phyloP scores from a whole-genome alignment of 371 early-diverging fungal species.

The Mucor lusitanicus region DNA sequence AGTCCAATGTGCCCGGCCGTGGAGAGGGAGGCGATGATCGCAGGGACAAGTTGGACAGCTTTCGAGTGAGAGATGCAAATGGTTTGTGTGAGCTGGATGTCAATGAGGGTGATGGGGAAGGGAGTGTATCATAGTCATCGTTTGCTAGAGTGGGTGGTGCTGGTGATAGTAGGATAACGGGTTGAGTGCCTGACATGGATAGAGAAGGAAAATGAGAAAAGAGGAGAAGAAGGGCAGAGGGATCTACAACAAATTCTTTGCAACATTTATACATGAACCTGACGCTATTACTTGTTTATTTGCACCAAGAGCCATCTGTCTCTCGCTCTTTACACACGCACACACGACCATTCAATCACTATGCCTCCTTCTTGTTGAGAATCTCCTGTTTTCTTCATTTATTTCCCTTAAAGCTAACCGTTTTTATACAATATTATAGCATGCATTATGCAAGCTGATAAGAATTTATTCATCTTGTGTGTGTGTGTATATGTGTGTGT shows the following conservation, averaged over 20 bases:
- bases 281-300: not conserved
- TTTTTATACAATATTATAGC: conserved; percentile 5
- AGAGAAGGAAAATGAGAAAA: not conserved
- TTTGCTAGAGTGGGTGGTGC: not conserved
- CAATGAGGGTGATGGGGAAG: conserved; percentile 2
- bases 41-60: conserved; percentile 20
- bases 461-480: conserved; percentile 3
- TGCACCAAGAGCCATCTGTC: not conserved
- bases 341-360: not conserved
- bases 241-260: conserved; percentile 3
- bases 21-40: conserved; percentile 13
- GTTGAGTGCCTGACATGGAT: conserved; percentile 1
- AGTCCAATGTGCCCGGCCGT: not conserved
- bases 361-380: not conserved
- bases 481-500: not conserved
- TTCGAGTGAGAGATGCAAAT: conserved; percentile 12
- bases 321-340: not conserved
- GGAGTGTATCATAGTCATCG: conserved; percentile 1
- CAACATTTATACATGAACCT: conserved; percentile 1
- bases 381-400: conserved; percentile 2
- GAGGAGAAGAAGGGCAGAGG: not conserved
- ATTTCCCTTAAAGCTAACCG: conserved; percentile 12
- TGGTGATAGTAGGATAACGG: conserved; percentile 25
- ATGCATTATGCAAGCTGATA: conserved; percentile 22
- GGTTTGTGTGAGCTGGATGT: not conserved